Evolutionary conservation across 208 protist species (phyloP).

Genomic region (Spongospora subterranea): DNA sequence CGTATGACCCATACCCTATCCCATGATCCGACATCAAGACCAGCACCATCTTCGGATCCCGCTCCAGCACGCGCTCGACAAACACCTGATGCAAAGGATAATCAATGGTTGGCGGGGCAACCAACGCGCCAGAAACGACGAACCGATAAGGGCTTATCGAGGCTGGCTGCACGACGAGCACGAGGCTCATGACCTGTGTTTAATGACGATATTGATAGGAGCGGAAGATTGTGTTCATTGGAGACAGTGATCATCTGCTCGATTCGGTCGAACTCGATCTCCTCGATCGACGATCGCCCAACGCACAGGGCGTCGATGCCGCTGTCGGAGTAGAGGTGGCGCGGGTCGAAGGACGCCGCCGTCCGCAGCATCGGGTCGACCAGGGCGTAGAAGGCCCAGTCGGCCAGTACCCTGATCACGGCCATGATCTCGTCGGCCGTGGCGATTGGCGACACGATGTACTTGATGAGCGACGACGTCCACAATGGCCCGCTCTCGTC

Average conservation of each 20-base stretch:
- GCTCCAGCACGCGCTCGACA: not conserved
- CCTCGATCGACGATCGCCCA: not conserved
- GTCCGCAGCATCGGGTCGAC: not conserved
- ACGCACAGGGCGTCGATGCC: not conserved
- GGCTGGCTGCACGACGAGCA: not conserved
- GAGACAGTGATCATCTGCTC: not conserved
- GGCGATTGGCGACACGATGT: not conserved
- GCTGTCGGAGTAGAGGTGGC: not conserved
- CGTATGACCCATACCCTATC: conserved; percentile 21
- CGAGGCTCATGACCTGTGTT: conserved; percentile 39
- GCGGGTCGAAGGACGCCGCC: not conserved
- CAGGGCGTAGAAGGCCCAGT: conserved; percentile 11
- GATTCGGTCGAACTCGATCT: conserved; percentile 24
- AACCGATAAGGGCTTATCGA: not conserved
- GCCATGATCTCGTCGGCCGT: not conserved
- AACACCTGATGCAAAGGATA: not conserved
- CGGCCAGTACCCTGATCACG: not conserved
- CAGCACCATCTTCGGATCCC: not conserved
- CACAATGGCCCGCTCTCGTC: conserved; percentile 24
- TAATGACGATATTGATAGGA: conserved; percentile 9
- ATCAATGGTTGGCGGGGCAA: not conserved
- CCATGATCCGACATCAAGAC: conserved; percentile 53
- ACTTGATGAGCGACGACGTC: not conserved
- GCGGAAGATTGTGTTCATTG: not conserved
- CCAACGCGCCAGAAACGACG: not conserved